Base-by-base conservation (phyloP, 164 flowering plant species). In the Magnolia kwangsiensis region DNA sequence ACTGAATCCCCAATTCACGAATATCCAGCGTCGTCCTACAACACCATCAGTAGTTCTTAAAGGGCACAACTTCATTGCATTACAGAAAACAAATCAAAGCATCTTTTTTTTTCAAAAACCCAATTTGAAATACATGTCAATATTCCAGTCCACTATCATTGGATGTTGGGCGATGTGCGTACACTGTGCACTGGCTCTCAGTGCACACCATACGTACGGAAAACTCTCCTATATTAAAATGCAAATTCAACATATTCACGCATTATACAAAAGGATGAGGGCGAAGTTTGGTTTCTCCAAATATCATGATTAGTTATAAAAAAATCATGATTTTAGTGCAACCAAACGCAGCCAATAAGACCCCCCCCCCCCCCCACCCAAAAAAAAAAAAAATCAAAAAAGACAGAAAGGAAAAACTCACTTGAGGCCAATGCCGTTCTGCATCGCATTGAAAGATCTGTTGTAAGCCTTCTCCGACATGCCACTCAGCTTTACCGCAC, bases 401-500 rank as follows among this genome's bases (percentile, higher is more conserved):
- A 10, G 8, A 8, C 9, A 69, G 13, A 20, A 8, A 58, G 20
- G 45, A 75, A 1, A 68, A 70, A 84, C 94, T 72, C 73, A 96
- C 99, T 88, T 92, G 82, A 96, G 80, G 13, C 95, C 97, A 14
- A 96, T 83, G 6, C 92, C 88, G 61, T 92, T 92, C 83, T 96
- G 97, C 85, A 96, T 69, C 4, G 85, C 86, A 83, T 91, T 92
- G 80, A 91, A 90, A 8, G 97, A 92, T 79, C 98, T 81, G 71
- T 45, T 90, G 72, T 94, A 96, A 21, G 97, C 98, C 87, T 88
- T 94, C 80, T 96, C 99, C 0, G 98, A 90, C 97, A 96, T 86
- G 80, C 99, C 99, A 81, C 98, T 92, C 84, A 94, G 68, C 77
- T 71, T 87, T 1, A 94, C 84, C 7, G 96, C 99, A 13, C 16